Conservation (phyloP, 2,329 filamentous ascomycete species). For the Paecilomyces sp. region DNA sequence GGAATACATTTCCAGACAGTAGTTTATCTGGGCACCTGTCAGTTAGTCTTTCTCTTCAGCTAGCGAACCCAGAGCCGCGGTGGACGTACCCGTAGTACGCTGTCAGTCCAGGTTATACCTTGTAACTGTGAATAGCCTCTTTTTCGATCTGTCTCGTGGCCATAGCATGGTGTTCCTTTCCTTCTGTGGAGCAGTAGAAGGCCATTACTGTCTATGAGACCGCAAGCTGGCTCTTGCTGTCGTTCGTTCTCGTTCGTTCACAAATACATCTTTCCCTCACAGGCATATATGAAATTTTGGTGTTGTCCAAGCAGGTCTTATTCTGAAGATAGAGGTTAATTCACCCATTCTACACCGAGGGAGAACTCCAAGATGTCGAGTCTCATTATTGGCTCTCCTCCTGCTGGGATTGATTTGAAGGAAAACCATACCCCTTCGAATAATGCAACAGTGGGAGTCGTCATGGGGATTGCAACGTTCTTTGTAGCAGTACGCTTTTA, state of each 20-base stretch:
- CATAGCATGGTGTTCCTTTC: neutral
- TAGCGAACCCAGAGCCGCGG: neutral
- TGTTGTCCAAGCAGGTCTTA: neutral
- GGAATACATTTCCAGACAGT: neutral
- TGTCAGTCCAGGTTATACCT: neutral
- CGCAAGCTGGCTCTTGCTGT: neutral
- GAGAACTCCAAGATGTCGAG: neutral
- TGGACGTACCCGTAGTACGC: neutral
- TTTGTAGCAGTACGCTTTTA: constrained; percentile 5
- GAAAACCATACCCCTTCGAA: constrained; percentile 2
- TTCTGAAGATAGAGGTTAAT: neutral
- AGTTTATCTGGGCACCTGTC: neutral
- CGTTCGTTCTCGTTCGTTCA: neutral
- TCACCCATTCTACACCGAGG: neutral
- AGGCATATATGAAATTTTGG: neutral
- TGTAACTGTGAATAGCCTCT: too few relatives aligned
- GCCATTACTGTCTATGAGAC: neutral
- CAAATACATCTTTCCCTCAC: neutral
- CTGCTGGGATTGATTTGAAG: constrained; percentile 3
- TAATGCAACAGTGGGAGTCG: constrained; percentile 1
- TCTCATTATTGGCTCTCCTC: constrained; percentile 1
- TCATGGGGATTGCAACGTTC: constrained; percentile 6
- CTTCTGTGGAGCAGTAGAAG: neutral
- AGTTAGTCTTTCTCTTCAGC: neutral
- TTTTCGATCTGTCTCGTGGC: too few relatives aligned